Evolutionary conservation across 495 filamentous ascomycete species (phyloP).

Genomic region (Cercophora sp.): DNA sequence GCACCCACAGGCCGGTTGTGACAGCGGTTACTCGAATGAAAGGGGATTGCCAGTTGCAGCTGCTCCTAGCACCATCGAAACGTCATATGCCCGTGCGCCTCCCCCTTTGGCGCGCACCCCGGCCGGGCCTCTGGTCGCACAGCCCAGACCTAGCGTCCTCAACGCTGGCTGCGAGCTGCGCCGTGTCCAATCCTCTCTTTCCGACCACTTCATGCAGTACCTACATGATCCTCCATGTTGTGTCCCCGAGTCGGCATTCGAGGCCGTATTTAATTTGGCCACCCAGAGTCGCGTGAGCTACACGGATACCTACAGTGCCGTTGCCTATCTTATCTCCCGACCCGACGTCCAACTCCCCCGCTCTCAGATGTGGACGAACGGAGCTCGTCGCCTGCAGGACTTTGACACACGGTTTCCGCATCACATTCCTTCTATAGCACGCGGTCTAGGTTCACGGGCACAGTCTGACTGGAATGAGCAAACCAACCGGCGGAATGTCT

Average conservation of each 20-base stretch:
- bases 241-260: background rate
- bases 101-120: background rate
- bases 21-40: constrained; percentile 5
- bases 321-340: constrained; percentile 2
- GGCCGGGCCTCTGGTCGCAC: background rate
- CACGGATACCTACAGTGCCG: background rate
- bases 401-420: too few species aligned
- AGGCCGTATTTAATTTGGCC: too few species aligned
- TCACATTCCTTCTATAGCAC: too few species aligned
- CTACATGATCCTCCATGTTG: background rate
- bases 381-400: constrained; percentile 2
- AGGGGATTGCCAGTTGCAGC: constrained; percentile 8
- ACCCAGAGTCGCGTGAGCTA: too few species aligned
- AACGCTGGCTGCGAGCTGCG: too few species aligned
- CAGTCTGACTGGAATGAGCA: too few species aligned
- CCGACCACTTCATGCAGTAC: background rate
- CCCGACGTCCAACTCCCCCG: background rate
- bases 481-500: too few species aligned
- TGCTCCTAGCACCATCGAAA: background rate
- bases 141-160: background rate
- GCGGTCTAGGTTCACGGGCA: too few species aligned
- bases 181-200: background rate
- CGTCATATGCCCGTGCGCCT: constrained; percentile 4
- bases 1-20: too few species aligned
- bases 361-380: too few species aligned